Evolutionary conservation across 2,329 filamentous ascomycete species (phyloP), one percentile per base, ranked within the genome.

Genomic region (Coccinonectria pachysandricola): DNA sequence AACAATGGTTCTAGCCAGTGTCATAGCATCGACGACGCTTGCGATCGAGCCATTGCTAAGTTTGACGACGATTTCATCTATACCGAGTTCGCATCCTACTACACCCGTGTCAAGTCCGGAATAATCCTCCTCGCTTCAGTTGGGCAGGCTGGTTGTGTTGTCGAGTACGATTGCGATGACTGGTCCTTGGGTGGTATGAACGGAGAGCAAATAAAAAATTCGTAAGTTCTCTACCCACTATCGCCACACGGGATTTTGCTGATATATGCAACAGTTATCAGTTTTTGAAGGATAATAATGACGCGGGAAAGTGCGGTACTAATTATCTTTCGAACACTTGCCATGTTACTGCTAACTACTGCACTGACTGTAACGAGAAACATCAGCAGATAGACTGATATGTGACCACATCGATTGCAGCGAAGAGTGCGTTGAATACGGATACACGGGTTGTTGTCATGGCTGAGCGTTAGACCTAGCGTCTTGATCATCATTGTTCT

Each of bases 1-100:
- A 30, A 36, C 28, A 29, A 34, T 19, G 37, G 37, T 3, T 40
- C 37, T 0, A 39, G 37, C 9, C 24, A 37, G 8, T 39, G 37
- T 8, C 23, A 27, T 0, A 35, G 28, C 21, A 37, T 40, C 9
- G 37, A 39, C 10, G 20, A 39, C 11, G 36, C 37, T 1, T 40
- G 36, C 2, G 25, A 37, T 7, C 31, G 36, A 1, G 37, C 37
- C 7, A 12, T 35, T 6, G 19, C 14, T 3, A 10, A 27, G 1
- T 40, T 39, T 5, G 25, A 35, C 3, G 33, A 39, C 5, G 34
- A 30, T 5, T 24, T 19, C 0, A 23, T 37, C 7, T 39, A 40
- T 15, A 30, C 15, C 2, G 28, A 37, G 7, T 40, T 29, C 8
- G 26, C 27, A 2, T 32, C 36, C 3, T 29, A 31, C 3, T 35